A percentile compares a stretch with the other conserved stretches of the same genome.
Evolutionary conservation across 805 yeast species (phyloP).

Genomic region (Debaryomyces maramus): DNA sequence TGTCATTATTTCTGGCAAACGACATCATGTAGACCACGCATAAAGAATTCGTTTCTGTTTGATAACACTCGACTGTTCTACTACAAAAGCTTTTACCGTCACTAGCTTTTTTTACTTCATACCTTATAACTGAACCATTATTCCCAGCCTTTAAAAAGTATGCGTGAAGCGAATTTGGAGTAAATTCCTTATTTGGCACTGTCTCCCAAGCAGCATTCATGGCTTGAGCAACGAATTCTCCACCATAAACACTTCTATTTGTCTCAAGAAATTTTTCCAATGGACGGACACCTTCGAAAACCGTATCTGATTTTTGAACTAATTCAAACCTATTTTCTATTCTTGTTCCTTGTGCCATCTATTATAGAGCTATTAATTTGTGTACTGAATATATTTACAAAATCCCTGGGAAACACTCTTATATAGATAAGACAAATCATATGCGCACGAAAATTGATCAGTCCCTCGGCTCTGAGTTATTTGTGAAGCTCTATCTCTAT

Average conservation of each 20-base stretch:
- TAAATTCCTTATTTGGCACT: slow-evolving; percentile 24
- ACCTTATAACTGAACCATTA: slow-evolving; percentile 17
- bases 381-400: too few relatives aligned
- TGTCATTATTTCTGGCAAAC: slow-evolving; percentile 33
- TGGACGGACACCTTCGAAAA: slow-evolving; percentile 19
- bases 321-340: slow-evolving; percentile 18
- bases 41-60: slow-evolving; percentile 18
- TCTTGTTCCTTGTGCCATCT: neutral
- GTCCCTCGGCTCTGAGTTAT: too few relatives aligned
- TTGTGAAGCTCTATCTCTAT: too few relatives aligned
- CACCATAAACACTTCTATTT: slow-evolving; percentile 33
- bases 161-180: slow-evolving; percentile 38
- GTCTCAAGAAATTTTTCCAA: slow-evolving; percentile 23
- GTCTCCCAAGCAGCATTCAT: slow-evolving; percentile 29
- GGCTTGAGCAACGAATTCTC: slow-evolving; percentile 37
- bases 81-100: slow-evolving; percentile 38
- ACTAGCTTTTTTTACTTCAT: slow-evolving; percentile 33
- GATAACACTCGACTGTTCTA: slow-evolving; percentile 28
- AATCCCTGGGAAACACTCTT: too few relatives aligned
- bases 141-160: slow-evolving; percentile 24
- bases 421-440: too few relatives aligned
- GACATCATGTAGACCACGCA: slow-evolving; percentile 31
- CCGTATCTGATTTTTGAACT: slow-evolving; percentile 10
- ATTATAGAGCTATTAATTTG: too few relatives aligned
- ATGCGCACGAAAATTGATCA: too few relatives aligned